A percentile compares a stretch with the other conserved stretches of the same genome.
phyloP scores from a whole-genome alignment of 345 rosid genomes.

The Microcos paniculata region DNA sequence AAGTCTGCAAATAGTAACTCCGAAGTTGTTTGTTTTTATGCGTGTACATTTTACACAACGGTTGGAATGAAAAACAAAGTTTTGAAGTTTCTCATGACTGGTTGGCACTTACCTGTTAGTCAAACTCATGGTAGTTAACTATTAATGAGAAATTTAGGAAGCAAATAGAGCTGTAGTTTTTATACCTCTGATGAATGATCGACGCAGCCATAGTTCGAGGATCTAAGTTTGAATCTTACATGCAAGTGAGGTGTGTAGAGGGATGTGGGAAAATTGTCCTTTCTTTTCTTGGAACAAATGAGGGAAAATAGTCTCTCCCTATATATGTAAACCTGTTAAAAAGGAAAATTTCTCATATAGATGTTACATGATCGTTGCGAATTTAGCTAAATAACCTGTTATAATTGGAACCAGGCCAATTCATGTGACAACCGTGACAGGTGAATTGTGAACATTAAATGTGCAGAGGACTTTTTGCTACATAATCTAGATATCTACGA shows the following conservation, averaged over 20 bases:
- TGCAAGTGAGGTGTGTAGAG: background rate
- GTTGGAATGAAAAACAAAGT: background rate
- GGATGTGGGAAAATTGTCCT: background rate
- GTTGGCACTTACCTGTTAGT: background rate
- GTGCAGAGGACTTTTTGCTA: slow-evolving; percentile 4
- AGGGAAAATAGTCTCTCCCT: background rate
- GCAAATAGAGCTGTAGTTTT: background rate
- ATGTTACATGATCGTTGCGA: background rate
- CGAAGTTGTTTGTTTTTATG: background rate
- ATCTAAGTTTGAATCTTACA: background rate
- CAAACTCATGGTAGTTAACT: background rate
- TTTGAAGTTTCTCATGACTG: background rate
- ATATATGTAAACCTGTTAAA: background rate
- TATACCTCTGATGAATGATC: background rate
- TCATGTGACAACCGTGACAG: background rate
- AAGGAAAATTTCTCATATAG: background rate
- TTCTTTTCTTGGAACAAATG: background rate
- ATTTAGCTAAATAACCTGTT: background rate
- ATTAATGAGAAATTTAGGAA: background rate
- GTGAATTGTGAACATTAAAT: background rate
- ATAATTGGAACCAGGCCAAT: background rate
- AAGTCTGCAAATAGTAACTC: background rate
- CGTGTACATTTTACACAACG: background rate
- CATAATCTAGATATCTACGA: no score
- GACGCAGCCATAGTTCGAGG: background rate